Conservation (phyloP, 768 basidiomycete genomes). For the Phaeotremella fagi region DNA sequence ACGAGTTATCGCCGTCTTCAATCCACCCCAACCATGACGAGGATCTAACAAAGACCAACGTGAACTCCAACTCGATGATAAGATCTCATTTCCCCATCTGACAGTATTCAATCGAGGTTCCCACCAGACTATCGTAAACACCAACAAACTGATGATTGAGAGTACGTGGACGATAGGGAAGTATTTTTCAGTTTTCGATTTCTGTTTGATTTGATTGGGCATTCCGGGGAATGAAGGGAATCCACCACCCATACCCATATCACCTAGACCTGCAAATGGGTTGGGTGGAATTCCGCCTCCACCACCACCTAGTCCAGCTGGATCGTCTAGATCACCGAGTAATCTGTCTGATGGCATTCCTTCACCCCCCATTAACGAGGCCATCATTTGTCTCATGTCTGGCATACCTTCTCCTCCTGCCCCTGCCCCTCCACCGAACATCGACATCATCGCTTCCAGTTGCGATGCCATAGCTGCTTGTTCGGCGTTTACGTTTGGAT, state of each 20-base stretch:
- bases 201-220: slow-evolving; percentile 9
- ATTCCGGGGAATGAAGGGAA: slow-evolving; percentile 21
- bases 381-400: slow-evolving; percentile 29
- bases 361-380: slow-evolving; percentile 34
- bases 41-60: slow-evolving; percentile 7
- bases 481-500: slow-evolving; percentile 6
- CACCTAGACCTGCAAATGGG: slow-evolving; percentile 4
- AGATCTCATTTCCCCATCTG: neutral
- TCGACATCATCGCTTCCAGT: slow-evolving; percentile 37
- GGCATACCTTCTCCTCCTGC: slow-evolving; percentile 20
- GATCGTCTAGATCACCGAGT: slow-evolving; percentile 37
- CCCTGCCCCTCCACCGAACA: slow-evolving; percentile 22
- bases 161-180: slow-evolving; percentile 44
- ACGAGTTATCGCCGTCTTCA: neutral
- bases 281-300: slow-evolving; percentile 12
- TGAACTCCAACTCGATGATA: slow-evolving; percentile 3
- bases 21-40: neutral
- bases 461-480: slow-evolving; percentile 36
- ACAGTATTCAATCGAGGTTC: slow-evolving; percentile 34
- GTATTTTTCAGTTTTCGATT: slow-evolving; percentile 25
- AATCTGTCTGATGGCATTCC: slow-evolving; percentile 5
- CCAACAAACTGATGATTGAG: slow-evolving; percentile 27
- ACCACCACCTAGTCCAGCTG: slow-evolving; percentile 29
- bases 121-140: slow-evolving; percentile 44
- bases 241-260: neutral